Evolutionary conservation across 2,329 filamentous ascomycete species (phyloP), one percentile per base, ranked within the genome.

Genomic region (Aspergillus brasiliensis): DNA sequence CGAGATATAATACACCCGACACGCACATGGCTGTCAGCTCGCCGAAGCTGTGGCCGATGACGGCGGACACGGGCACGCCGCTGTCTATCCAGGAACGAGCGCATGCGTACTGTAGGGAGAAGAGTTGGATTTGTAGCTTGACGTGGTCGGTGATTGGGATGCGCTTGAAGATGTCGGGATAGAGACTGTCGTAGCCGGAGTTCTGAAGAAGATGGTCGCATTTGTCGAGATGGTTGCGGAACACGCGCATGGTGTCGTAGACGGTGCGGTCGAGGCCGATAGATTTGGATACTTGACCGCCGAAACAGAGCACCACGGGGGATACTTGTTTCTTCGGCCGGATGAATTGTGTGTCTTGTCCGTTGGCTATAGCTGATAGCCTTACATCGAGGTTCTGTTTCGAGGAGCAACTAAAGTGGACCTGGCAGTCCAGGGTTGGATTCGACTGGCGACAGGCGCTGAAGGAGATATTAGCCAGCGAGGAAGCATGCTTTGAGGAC

Each of bases 41-140:
- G 8, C 76, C 76, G 56, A 78, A 70, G 63, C 74, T 76, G 57
- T 77, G 76, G 0, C 76, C 77, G 8, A 80, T 58, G 6, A 79
- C 44, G 1, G 70, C 68, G 3, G 66, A 64, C 1, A 76, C 65
- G 11, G 70, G 31, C 0, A 79, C 38, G 1, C 77, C 77, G n/a
- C 65, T 67, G 17, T 77, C 72, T 0, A 78, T 70, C 77, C 78
- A 80, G 3, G 64, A 57, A 31, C 61, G 68, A 0, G 77, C 76
- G 38, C 67, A 72, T 0, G 78, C 63, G 47, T 78, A 78, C 49
- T 80, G 76, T 8, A 75, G 42, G 0, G 76, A 66, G 51, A 80
- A 78, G 0, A 78, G 59, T 42, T 68, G 66, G 6, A 69, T 71
- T 17, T 81, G 80, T 1, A 80, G 65, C 23, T 64, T 53, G 13